Evolutionary conservation across 768 basidiomycete species (phyloP), one percentile per base, ranked within the genome.

Genomic region (Hygrophoropsis aurantiaca): DNA sequence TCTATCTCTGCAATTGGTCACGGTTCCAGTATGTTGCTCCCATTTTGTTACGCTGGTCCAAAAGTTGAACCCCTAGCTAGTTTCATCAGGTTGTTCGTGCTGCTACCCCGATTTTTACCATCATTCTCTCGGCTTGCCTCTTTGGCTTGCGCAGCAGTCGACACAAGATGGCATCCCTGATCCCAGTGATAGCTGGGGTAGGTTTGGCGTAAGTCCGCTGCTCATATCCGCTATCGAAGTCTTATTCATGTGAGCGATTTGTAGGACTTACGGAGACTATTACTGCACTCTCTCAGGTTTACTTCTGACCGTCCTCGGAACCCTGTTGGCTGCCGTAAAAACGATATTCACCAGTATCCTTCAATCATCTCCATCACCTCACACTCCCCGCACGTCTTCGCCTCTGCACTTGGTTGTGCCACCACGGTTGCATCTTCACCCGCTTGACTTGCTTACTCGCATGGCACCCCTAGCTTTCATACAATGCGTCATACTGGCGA

Each of bases 1-100:
- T 65, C 72, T 93, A 24, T 94, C 90, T 5, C 74, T 95, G 19
- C 78, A 87, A 53, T 73, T 95, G 16, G 94, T 97, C 30, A 94
- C 94, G 5, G 80, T 95, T 15, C 92, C 94, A 5, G 90, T 93
- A 51, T 57, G 89, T 80, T 11, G 5, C 5, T 4, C 23, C 24
- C 10, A 21, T n/a, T 44, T 15, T 37, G 32, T 43, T 2, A 47
- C 4, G 5, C 16, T 24, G 26, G 8, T 19, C 7, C 9, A 10
- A 2, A 5, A 6, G 1, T n/a, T 33, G 36, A 16, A 47, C 44
- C 37, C 15, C 33, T 19, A 16, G 34, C 0, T 52, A 97, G 93
- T 97, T 99, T 61, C 97, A 98, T 65, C 95, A 98, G 74, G 92
- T 98, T 46, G 85, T 98, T 30, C 87, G 97, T 23, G 90, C 94